phyloP scores from a whole-genome alignment of 495 filamentous ascomycete species.

The Aspergillus cavernicola region DNA sequence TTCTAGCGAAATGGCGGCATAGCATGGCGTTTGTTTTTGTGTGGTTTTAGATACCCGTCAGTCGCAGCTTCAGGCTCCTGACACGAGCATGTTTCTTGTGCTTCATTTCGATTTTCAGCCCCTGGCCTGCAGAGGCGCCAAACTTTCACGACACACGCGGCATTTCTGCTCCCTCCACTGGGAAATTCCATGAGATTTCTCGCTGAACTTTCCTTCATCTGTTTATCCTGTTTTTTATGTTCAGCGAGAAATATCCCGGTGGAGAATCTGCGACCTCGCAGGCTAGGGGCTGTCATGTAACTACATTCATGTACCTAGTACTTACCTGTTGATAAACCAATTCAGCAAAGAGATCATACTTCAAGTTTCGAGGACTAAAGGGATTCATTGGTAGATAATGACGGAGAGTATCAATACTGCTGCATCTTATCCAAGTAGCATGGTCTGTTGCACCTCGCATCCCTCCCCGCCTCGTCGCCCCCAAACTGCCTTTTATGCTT shows the following conservation, averaged over 20 bases:
- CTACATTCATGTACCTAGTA: no score
- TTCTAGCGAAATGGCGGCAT: not conserved
- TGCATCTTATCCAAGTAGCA: conserved; percentile 9
- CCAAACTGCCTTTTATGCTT: not conserved
- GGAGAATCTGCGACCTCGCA: no score
- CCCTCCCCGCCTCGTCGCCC: not conserved
- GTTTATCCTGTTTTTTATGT: no score
- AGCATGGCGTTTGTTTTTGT: conserved; percentile 1
- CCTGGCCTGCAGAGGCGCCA: no score
- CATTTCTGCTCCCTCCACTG: no score
- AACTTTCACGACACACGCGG: no score
- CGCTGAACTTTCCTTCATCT: no score
- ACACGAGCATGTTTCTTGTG: conserved; percentile 5
- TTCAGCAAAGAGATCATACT: not conserved
- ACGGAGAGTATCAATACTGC: not conserved
- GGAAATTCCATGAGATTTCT: no score
- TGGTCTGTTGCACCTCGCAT: not conserved
- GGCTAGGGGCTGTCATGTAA: no score
- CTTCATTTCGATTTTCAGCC: not conserved
- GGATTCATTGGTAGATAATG: conserved; percentile 4
- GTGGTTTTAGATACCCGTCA: conserved; percentile 24
- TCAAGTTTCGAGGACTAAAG: not conserved
- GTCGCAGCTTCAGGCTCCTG: conserved; percentile 20
- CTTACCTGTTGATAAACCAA: no score
- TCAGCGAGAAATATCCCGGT: no score